A percentile compares a stretch with the other conserved stretches of the same genome.
These are phyloP conservation scores for Eragrostis nindensis DNA, from an alignment of 176 grass and related monocot genomes.

Conservation along the genomic window DNA sequence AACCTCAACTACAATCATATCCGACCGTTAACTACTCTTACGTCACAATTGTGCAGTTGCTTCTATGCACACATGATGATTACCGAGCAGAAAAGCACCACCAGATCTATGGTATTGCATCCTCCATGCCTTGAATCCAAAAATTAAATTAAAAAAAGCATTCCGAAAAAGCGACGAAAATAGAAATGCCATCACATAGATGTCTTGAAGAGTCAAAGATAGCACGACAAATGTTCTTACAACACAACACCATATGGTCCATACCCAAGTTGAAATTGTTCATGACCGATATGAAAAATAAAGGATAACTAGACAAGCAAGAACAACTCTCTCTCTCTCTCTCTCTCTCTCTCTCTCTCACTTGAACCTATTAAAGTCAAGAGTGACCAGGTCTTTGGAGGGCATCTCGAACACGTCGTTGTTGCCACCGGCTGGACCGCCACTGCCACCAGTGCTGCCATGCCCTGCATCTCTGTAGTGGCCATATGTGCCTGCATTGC, in stretches of 20 bases:
- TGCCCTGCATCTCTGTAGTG: slow-evolving; percentile 2
- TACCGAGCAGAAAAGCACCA: too few species aligned
- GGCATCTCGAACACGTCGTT: background rate
- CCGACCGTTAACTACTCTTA: too few species aligned
- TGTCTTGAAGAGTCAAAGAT: background rate
- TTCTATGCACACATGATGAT: too few species aligned
- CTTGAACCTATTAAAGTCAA: slow-evolving; percentile 24
- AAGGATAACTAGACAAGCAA: too few species aligned
- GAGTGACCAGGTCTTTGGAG: slow-evolving; percentile 2
- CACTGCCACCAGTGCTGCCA: background rate
- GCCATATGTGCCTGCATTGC: background rate
- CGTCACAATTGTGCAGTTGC: too few species aligned
- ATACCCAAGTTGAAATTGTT: background rate
- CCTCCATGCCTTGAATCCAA: too few species aligned
- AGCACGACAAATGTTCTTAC: background rate
- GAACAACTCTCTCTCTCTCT: background rate
- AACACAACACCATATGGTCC: background rate
- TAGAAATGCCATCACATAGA: background rate
- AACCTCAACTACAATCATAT: too few species aligned
- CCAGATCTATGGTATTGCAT: too few species aligned
- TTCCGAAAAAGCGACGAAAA: too few species aligned
- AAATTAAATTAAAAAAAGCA: too few species aligned
- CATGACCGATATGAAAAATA: background rate
- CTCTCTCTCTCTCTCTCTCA: background rate
- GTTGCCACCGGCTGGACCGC: background rate